Conservation (phyloP, 2,329 filamentous ascomycete species). For the Monosporascus sp. region DNA sequence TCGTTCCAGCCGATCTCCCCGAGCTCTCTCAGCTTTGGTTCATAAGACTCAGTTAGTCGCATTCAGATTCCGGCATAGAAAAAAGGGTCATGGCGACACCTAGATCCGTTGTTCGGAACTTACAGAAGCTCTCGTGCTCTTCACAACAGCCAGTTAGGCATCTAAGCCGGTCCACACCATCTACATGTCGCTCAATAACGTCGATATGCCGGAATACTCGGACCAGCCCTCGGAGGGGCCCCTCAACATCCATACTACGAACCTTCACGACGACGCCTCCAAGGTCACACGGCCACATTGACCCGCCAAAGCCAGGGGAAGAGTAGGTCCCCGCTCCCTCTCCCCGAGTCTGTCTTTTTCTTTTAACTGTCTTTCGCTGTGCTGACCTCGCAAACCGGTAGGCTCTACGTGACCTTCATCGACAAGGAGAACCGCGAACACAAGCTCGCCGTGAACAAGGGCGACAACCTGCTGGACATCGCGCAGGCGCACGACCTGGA, state of each 20-base stretch:
- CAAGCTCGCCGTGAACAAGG: slow-evolving; percentile 73
- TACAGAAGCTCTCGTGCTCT: slow-evolving; percentile 6
- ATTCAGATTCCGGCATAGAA: not conserved
- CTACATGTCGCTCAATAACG: slow-evolving; percentile 12
- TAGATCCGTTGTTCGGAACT: slow-evolving; percentile 8
- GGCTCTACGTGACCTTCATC: slow-evolving; percentile 84
- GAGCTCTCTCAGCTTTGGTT: not conserved
- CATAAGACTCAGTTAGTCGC: not conserved
- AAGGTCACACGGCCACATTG: slow-evolving; percentile 70
- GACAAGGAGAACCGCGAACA: slow-evolving; percentile 79
- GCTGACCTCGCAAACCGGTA: slow-evolving; percentile 27
- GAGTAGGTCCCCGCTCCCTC: slow-evolving; percentile 55
- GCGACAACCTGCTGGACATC: slow-evolving; percentile 92
- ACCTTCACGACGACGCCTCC: slow-evolving; percentile 61
- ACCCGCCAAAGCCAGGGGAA: slow-evolving; percentile 81
- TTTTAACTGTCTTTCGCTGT: slow-evolving; percentile 6
- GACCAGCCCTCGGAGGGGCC: not conserved
- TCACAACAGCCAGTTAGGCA: slow-evolving; percentile 5
- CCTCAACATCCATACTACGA: slow-evolving; percentile 23
- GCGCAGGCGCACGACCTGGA: slow-evolving; percentile 92
- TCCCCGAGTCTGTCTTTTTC: not conserved
- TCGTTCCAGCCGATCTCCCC: not conserved
- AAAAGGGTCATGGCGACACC: slow-evolving; percentile 11
- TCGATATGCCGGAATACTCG: slow-evolving; percentile 7
- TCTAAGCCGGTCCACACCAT: slow-evolving; percentile 1